These are phyloP conservation scores for Entamoeba histolytica DNA, from an alignment of 208 protist genomes.

Conservation along the genomic window DNA sequence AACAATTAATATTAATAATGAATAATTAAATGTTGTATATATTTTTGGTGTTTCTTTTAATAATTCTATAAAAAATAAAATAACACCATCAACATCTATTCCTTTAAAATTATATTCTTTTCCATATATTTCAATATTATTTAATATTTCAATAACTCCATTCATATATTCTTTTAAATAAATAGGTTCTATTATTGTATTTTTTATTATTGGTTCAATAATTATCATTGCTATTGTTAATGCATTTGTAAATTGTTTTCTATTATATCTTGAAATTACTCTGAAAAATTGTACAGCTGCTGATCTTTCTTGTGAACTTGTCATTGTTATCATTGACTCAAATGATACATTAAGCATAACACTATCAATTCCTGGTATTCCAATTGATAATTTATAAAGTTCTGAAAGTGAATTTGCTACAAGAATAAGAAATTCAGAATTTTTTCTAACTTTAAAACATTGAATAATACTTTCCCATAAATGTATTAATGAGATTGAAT, in stretches of 20 bases:
- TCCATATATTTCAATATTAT: not conserved
- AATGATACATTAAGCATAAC: not conserved
- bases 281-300: not conserved
- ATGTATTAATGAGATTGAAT: no score
- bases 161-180: not conserved
- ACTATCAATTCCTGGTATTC: not conserved
- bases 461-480: not conserved
- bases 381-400: not conserved
- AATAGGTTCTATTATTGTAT: not conserved
- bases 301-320: not conserved
- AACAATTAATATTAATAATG: not conserved
- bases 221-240: not conserved
- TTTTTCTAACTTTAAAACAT: not conserved
- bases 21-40: not conserved
- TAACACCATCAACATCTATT: not conserved
- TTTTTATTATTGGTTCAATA: not conserved
- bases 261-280: not conserved
- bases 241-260: not conserved
- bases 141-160: not conserved
- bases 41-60: not conserved
- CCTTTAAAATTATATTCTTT: not conserved
- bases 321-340: not conserved
- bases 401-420: not conserved
- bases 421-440: not conserved
- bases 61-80: not conserved